Evolutionary conservation across 169 alveolate genomes (phyloP), one percentile per base, ranked within the genome.

Genomic region (Babesia gibsoni): DNA sequence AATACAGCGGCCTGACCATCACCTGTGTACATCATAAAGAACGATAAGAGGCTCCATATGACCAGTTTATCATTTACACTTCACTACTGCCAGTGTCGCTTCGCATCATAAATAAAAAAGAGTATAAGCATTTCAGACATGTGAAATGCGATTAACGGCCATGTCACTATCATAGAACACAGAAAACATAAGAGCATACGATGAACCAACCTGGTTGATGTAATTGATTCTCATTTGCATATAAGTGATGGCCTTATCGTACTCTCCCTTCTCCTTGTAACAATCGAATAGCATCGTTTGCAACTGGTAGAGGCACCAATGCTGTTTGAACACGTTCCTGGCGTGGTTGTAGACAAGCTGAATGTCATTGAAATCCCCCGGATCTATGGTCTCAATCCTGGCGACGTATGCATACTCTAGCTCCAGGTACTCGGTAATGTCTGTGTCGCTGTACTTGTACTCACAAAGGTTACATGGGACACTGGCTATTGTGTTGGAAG

Each of bases 271-370:
- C 18, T 66, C 84, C 54, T 75, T 75, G 50, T 65, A 78, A 27
- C 42, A 39, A 14, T 78, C 87, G 45, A 54, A 78, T 48, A 78
- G 14, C 43, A 67, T 23, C 57, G 87, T 59, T 53, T 85, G 84
- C 33, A 85, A 50, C 46, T 75, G 82, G 56, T 85, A 85, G 61
- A 85, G 50, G 18, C 72, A 65, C 92, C 92, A 85, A 48, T 85
- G 92, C 61, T 85, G 92, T 53, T 77, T 84, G 73, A 85, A 85
- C 20, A 85, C 91, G 57, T 85, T 78, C 33, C 68, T 74, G 27
- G 92, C 92, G 39, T 67, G 70, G 43, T 67, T 68, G 64, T 78
- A 78, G 23, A 78, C 87, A 54, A 57, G 83, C 14, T 54, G 56
- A 18, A 78, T 67, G 48, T 67, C 87, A 46, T 16, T 20, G 25